phyloP scores from a whole-genome alignment of 2,329 filamentous ascomycete genomes.

The Fusarium agapanthi region DNA sequence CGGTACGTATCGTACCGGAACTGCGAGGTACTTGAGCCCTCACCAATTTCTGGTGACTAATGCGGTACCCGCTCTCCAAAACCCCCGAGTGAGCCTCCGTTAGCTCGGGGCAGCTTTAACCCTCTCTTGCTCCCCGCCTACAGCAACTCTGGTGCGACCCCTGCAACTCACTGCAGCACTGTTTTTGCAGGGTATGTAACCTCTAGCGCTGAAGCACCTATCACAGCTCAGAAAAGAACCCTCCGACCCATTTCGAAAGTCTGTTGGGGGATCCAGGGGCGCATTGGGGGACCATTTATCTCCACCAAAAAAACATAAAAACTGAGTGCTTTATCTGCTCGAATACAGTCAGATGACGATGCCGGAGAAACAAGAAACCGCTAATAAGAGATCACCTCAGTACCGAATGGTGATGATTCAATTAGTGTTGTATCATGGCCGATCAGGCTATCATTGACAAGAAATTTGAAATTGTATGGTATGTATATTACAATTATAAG shows the following conservation, averaged over 20 bases:
- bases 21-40: slow-evolving; percentile 38
- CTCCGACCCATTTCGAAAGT: slow-evolving; percentile 31
- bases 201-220: slow-evolving; percentile 13
- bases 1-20: slow-evolving; percentile 44
- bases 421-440: neutral
- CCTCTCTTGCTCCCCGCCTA: slow-evolving; percentile 39
- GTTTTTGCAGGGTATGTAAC: slow-evolving; percentile 4
- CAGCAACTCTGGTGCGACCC: slow-evolving; percentile 17
- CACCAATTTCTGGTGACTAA: slow-evolving; percentile 10
- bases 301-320: slow-evolving; percentile 21
- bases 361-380: slow-evolving; percentile 32
- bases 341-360: neutral
- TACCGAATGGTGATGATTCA: neutral
- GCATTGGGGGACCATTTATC: slow-evolving; percentile 36
- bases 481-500: slow-evolving; percentile 44
- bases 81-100: slow-evolving; percentile 39
- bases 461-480: slow-evolving; percentile 20
- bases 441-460: slow-evolving; percentile 3
- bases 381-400: neutral
- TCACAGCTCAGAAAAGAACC: slow-evolving; percentile 18
- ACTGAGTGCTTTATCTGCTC: slow-evolving; percentile 10
- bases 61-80: slow-evolving; percentile 37
- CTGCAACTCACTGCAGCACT: slow-evolving; percentile 22
- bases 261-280: slow-evolving; percentile 40
- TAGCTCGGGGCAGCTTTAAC: slow-evolving; percentile 45